phyloP scores from a whole-genome alignment of 441 rosid species.

The Adansonia rubrostipa region DNA sequence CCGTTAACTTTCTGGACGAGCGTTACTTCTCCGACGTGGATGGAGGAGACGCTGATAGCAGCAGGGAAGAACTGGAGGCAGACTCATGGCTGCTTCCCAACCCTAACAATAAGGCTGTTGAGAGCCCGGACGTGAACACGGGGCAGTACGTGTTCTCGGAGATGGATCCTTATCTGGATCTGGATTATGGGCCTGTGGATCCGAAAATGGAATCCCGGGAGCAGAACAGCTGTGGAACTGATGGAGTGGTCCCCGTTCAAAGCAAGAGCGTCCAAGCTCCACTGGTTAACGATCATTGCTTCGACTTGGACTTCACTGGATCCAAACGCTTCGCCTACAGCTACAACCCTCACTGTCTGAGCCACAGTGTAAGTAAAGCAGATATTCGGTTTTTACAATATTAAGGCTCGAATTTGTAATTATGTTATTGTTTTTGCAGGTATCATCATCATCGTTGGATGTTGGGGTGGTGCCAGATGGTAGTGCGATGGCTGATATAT shows the following conservation, averaged over 20 bases:
- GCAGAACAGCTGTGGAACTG: conserved; percentile 77
- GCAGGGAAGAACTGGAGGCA: conserved; percentile 83
- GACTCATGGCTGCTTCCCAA: conserved; percentile 85
- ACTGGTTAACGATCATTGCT: conserved; percentile 54
- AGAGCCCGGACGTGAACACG: conserved; percentile 57
- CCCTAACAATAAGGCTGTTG: conserved; percentile 49
- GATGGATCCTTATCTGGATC: conserved; percentile 74
- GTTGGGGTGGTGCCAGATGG: conserved; percentile 94
- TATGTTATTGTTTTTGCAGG: conserved; percentile 42
- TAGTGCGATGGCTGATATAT: conserved; percentile 57
- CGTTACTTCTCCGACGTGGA: conserved; percentile 53
- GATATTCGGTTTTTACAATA: not conserved
- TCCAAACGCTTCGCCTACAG: conserved; percentile 54
- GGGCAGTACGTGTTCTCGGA: conserved; percentile 68
- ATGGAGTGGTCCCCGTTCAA: conserved; percentile 84
- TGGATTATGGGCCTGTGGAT: conserved; percentile 64
- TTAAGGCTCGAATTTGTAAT: not conserved
- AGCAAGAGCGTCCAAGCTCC: conserved; percentile 40
- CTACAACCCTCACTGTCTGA: conserved; percentile 49
- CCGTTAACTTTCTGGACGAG: conserved; percentile 54
- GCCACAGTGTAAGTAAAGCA: conserved; percentile 63
- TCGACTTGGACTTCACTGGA: conserved; percentile 58
- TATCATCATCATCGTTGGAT: conserved; percentile 86
- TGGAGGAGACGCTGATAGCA: conserved; percentile 48
- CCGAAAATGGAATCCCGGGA: conserved; percentile 63